Evolutionary conservation across 2,329 filamentous ascomycete species (phyloP).

Genomic region (Mollisiaceae sp.): DNA sequence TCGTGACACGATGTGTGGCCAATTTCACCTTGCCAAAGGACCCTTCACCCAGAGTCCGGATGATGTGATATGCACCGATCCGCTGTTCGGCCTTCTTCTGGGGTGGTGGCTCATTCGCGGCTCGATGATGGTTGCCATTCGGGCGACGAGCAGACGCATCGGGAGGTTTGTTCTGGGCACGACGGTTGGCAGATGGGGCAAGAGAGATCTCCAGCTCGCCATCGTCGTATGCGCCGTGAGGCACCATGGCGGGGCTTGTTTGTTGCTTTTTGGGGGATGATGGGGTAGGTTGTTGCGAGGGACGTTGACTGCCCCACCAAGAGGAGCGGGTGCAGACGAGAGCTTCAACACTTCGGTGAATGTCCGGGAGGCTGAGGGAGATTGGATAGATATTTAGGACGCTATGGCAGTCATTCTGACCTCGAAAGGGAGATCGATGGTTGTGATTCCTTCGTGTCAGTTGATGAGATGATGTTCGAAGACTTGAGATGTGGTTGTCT

Average conservation of each 20-base stretch:
- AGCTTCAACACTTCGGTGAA: slow-evolving; percentile 20
- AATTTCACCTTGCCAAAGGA: slow-evolving; percentile 99
- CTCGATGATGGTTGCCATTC: slow-evolving; percentile 33
- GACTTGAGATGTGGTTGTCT: slow-evolving; percentile 19
- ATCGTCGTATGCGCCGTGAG: slow-evolving; percentile 65
- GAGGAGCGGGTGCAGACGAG: slow-evolving; percentile 8
- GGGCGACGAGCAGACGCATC: slow-evolving; percentile 38
- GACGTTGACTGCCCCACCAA: slow-evolving; percentile 32
- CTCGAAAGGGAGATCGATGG: slow-evolving; percentile 1
- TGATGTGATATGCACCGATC: slow-evolving; percentile 88
- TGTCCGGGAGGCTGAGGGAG: slow-evolving; percentile 6
- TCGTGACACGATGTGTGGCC: slow-evolving; percentile 87
- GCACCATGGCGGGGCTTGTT: slow-evolving; percentile 33
- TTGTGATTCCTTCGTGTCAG: slow-evolving; percentile 5
- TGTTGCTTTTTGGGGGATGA: slow-evolving; percentile 28
- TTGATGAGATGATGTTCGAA: slow-evolving; percentile 14
- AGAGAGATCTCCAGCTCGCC: slow-evolving; percentile 83
- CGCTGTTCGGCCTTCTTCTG: slow-evolving; percentile 73
- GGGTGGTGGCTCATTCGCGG: slow-evolving; percentile 34
- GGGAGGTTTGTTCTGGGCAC: slow-evolving; percentile 46
- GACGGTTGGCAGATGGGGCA: slow-evolving; percentile 67
- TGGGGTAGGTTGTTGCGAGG: slow-evolving; percentile 13
- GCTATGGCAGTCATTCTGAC: slow-evolving; percentile 10
- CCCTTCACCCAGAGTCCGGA: slow-evolving; percentile 91
- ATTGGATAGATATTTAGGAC: slow-evolving; percentile 9